Conservation (phyloP, 208 protist species). For the Sergeia podlipaevii region DNA sequence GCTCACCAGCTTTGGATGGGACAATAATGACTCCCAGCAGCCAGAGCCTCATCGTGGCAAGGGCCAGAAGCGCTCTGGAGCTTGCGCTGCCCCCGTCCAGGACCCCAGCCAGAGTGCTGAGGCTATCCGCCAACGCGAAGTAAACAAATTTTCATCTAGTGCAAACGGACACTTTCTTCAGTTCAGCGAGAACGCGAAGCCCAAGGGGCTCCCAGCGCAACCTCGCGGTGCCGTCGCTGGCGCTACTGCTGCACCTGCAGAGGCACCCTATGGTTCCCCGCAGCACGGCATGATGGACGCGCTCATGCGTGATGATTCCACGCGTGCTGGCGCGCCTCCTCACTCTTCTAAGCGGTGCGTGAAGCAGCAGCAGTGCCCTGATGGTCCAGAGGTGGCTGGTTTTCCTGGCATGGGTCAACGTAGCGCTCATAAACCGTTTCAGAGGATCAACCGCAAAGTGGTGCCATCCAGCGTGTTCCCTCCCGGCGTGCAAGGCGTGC, state of each 20-base stretch:
- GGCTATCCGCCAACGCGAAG: conserved; percentile 26
- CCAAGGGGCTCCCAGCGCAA: conserved; percentile 6
- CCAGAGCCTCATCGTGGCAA: conserved; percentile 3
- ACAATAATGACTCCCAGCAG: conserved; percentile 19
- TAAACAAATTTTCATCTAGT: conserved; percentile 40
- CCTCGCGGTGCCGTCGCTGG: not conserved
- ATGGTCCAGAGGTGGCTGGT: conserved; percentile 18
- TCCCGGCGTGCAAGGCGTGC: not conserved
- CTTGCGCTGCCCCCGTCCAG: not conserved
- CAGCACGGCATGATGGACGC: conserved; percentile 23
- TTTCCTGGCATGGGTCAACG: conserved; percentile 41
- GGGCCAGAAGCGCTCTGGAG: not conserved
- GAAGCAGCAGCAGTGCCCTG: not conserved
- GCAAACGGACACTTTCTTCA: conserved; percentile 57
- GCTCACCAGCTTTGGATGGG: conserved; percentile 80
- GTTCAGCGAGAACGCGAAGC: conserved; percentile 48
- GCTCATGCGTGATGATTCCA: conserved; percentile 18
- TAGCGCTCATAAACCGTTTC: conserved; percentile 6
- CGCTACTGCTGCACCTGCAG: not conserved
- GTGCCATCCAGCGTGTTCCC: conserved; percentile 28
- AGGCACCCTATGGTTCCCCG: not conserved
- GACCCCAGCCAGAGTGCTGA: conserved; percentile 1
- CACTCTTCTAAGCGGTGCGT: not conserved
- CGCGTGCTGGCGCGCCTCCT: conserved; percentile 7
- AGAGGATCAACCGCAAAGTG: conserved; percentile 20